Percentiles rank a stretch among this genome's conserved stretches.
Conservation (phyloP, 2,329 filamentous ascomycete genomes). For the Colletotrichum sp. region DNA sequence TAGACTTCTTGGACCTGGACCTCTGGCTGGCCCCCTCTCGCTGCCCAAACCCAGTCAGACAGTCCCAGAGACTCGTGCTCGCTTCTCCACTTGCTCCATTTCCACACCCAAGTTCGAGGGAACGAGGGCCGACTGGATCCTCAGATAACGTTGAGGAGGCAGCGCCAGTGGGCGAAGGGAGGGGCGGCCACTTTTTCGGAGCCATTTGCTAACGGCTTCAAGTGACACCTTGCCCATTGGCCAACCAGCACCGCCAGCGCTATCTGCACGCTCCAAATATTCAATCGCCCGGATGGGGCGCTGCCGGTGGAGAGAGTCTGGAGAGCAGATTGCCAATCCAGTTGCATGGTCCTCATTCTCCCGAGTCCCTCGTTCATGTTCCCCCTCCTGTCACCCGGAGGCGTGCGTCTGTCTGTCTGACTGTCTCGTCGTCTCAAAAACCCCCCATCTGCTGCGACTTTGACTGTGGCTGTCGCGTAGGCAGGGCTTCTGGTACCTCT, state of each 20-base stretch:
- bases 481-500: background rate
- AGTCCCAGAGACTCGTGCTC: conserved; percentile 13
- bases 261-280: conserved; percentile 10
- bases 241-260: conserved; percentile 14
- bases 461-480: background rate
- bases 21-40: background rate
- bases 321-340: conserved; percentile 3
- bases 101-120: conserved; percentile 11
- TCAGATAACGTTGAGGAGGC: conserved; percentile 15
- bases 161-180: background rate
- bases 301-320: background rate
- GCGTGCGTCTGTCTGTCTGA: background rate
- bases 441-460: background rate
- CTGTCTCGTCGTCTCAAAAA: background rate
- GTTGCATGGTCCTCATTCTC: background rate
- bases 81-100: background rate
- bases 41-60: background rate
- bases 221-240: conserved; percentile 12
- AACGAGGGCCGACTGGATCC: background rate
- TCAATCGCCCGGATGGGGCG: conserved; percentile 11
- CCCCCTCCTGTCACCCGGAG: background rate
- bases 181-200: conserved; percentile 15
- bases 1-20: background rate
- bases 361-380: background rate
- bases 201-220: conserved; percentile 20